Evolutionary conservation across 2,329 filamentous ascomycete genomes (phyloP).

Genomic region (Diaporthe longicolla): DNA sequence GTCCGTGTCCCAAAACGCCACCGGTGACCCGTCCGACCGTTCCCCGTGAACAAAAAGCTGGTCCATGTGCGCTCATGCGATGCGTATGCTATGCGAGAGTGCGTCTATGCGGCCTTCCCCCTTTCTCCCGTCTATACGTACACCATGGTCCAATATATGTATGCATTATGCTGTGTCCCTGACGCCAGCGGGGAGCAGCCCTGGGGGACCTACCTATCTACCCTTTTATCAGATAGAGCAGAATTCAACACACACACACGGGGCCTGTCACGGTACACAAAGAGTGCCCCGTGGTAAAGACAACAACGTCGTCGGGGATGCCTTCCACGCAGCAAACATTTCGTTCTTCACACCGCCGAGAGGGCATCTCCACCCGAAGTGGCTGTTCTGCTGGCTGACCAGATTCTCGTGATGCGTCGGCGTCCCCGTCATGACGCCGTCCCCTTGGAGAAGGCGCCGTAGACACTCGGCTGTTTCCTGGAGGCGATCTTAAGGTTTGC

Average conservation of each 20-base stretch:
- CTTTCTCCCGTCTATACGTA: slow-evolving; percentile 21
- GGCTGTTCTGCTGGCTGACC: slow-evolving; percentile 1
- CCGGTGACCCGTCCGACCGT: slow-evolving; percentile 22
- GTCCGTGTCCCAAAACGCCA: slow-evolving; percentile 35
- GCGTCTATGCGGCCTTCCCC: slow-evolving; percentile 18
- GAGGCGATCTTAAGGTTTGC: slow-evolving; percentile 72
- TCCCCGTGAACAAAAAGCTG: slow-evolving; percentile 1
- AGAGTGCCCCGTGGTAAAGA: slow-evolving; percentile 13
- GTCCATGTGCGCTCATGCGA: slow-evolving; percentile 32
- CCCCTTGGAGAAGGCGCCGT: slow-evolving; percentile 55
- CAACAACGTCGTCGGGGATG: not conserved
- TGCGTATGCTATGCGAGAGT: not conserved
- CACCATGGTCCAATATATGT: slow-evolving; percentile 15
- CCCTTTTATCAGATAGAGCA: not conserved
- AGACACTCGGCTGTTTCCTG: slow-evolving; percentile 75
- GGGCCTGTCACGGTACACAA: slow-evolving; percentile 34
- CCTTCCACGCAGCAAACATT: slow-evolving; percentile 37
- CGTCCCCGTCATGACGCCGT: not conserved
- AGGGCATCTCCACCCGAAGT: slow-evolving; percentile 10
- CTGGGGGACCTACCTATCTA: not conserved
- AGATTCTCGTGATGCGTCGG: slow-evolving; percentile 5
- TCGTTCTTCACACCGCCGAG: not conserved
- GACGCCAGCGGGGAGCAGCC: not conserved
- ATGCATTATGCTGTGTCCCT: slow-evolving; percentile 41
- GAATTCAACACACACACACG: not conserved